phyloP scores from a whole-genome alignment of 1,139 yeast genomes.

The Yamadazyma sp. region DNA sequence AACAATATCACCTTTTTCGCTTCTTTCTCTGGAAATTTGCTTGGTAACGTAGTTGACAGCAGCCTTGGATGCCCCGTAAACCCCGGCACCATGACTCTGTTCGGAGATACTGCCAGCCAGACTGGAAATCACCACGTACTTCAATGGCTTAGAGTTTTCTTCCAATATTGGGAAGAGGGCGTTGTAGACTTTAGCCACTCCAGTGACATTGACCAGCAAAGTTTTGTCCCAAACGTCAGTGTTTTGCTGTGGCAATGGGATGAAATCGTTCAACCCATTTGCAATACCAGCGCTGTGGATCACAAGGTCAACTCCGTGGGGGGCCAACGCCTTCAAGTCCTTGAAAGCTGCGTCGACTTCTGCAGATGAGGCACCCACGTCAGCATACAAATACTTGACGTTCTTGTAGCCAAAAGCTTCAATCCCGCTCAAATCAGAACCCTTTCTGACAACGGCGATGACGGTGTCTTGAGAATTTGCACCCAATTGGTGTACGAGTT shows the following conservation, averaged over 20 bases:
- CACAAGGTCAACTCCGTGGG: slow-evolving; percentile 6
- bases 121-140: slow-evolving; percentile 8
- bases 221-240: slow-evolving; percentile 5
- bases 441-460: slow-evolving; percentile 8
- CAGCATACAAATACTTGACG: slow-evolving; percentile 4
- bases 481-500: slow-evolving; percentile 6
- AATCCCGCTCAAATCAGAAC: slow-evolving; percentile 1
- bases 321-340: slow-evolving; percentile 2
- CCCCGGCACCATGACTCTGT: slow-evolving; percentile 1
- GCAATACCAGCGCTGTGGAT: slow-evolving; percentile 8
- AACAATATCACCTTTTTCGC: slow-evolving; percentile 38
- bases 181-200: slow-evolving; percentile 9
- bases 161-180: slow-evolving; percentile 10
- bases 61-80: slow-evolving; percentile 11
- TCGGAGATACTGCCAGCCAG: slow-evolving; percentile 14
- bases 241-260: neutral
- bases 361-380: neutral
- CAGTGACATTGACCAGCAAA: slow-evolving; percentile 8
- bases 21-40: slow-evolving; percentile 6
- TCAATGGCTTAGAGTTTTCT: slow-evolving; percentile 5
- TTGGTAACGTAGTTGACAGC: slow-evolving; percentile 8
- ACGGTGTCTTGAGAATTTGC: slow-evolving; percentile 4
- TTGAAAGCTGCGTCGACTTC: slow-evolving; percentile 6
- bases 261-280: too few relatives aligned
- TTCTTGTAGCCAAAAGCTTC: slow-evolving; percentile 4